Evolutionary conservation across 1,139 yeast genomes (phyloP).

Genomic region (Saccharomyces hybrid): DNA sequence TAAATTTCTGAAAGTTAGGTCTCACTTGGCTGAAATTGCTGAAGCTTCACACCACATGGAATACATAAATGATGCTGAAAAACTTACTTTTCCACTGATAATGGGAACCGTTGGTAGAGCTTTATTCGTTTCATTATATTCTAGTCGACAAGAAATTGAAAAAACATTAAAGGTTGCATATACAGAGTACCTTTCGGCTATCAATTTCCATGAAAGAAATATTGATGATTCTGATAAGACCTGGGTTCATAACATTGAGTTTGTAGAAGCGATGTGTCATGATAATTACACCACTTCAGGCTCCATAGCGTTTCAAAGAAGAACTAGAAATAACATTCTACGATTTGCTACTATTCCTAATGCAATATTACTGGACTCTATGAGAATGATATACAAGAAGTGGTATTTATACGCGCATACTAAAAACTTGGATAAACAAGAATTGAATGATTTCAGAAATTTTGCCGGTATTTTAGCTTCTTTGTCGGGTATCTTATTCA

Average conservation of each 20-base stretch:
- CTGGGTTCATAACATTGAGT: conserved; percentile 35
- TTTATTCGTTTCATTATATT: conserved; percentile 21
- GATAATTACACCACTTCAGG: conserved; percentile 64
- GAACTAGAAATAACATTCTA: conserved; percentile 48
- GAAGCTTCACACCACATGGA: conserved; percentile 11
- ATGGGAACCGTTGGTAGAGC: conserved; percentile 27
- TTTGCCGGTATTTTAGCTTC: conserved; percentile 57
- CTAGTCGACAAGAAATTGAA: conserved; percentile 17
- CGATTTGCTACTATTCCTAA: conserved; percentile 51
- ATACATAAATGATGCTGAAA: conserved; percentile 15
- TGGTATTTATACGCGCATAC: conserved; percentile 38
- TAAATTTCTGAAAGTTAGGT: conserved; percentile 21
- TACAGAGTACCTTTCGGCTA: conserved; percentile 10
- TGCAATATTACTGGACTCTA: conserved; percentile 50
- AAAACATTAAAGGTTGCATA: conserved; percentile 13
- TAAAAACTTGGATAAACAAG: conserved; percentile 23
- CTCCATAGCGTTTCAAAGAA: conserved; percentile 66
- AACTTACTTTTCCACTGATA: conserved; percentile 18
- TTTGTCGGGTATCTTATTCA: conserved; percentile 47
- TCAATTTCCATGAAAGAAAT: conserved; percentile 12
- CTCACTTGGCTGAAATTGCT: conserved; percentile 16
- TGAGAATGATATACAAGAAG: conserved; percentile 52
- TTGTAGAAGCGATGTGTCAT: conserved; percentile 44
- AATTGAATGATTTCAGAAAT: conserved; percentile 43
- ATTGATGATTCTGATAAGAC: conserved; percentile 13